A percentile compares a stretch with the other conserved stretches of the same genome.
Evolutionary conservation across 2,329 filamentous ascomycete species (phyloP).

Genomic region (Beauveria varroae): DNA sequence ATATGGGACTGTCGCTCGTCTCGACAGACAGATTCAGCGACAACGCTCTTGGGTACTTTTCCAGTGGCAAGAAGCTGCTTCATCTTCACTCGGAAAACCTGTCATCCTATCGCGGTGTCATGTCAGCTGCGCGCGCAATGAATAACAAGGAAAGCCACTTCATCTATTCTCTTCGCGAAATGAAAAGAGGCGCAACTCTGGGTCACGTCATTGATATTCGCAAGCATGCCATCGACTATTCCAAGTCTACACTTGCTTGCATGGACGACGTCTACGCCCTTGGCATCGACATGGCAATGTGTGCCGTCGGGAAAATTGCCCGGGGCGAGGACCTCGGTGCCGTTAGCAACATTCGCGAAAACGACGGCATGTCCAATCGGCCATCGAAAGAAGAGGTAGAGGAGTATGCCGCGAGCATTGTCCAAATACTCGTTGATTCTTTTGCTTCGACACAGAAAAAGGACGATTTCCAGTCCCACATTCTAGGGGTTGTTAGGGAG

Average conservation of each 20-base stretch:
- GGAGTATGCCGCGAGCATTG: conserved; percentile 8
- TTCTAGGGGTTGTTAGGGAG: conserved; percentile 4
- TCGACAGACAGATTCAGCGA: not conserved
- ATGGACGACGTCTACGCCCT: conserved; percentile 5
- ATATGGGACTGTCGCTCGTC: not conserved
- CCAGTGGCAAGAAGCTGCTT: not conserved
- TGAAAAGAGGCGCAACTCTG: not conserved
- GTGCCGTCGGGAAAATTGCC: not conserved
- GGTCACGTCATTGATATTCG: conserved; percentile 1
- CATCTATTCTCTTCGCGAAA: conserved; percentile 4
- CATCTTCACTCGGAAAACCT: not conserved
- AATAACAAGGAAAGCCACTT: conserved; percentile 4
- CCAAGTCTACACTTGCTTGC: not conserved
- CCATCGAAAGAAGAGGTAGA: not conserved
- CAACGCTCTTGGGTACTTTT: not conserved
- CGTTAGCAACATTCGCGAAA: not conserved
- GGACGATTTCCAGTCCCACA: conserved; percentile 8
- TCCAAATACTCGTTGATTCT: conserved; percentile 6
- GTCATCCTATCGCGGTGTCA: not conserved
- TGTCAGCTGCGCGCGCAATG: not conserved
- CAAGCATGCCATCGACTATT: not conserved
- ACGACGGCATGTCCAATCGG: not conserved
- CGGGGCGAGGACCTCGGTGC: conserved; percentile 4
- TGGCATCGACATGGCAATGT: not conserved
- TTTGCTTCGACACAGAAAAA: not conserved